Conservation (phyloP, 1,284 basidiomycete genomes). For the Chalciporus sp. region DNA sequence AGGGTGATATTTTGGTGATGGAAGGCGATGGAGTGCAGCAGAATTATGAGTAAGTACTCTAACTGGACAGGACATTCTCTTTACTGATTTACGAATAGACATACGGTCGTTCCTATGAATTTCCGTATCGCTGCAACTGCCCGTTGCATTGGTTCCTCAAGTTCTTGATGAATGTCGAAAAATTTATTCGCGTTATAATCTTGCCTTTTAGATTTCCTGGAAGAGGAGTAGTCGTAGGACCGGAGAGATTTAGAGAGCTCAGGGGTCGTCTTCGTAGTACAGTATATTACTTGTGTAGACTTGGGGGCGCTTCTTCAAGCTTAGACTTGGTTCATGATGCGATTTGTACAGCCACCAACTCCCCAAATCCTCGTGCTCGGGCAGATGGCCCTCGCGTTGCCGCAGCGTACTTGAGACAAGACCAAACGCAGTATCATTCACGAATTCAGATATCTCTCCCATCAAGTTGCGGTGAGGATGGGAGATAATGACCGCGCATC, state of each 20-base stretch:
- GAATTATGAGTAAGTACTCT: constrained; percentile 61
- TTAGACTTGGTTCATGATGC: not conserved
- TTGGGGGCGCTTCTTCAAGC: not conserved
- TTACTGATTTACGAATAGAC: constrained; percentile 34
- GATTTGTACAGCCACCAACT: not conserved
- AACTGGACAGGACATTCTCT: not conserved
- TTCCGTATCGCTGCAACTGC: constrained; percentile 59
- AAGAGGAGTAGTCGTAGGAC: not conserved
- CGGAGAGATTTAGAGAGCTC: not conserved
- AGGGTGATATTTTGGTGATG: constrained; percentile 81
- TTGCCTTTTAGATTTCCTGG: not conserved
- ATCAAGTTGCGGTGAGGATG: constrained; percentile 6
- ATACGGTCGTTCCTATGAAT: constrained; percentile 51
- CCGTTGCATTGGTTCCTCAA: constrained; percentile 41
- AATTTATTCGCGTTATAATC: not conserved
- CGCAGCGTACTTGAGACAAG: constrained; percentile 36
- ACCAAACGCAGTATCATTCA: not conserved
- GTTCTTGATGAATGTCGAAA: constrained; percentile 14
- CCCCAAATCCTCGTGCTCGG: not conserved
- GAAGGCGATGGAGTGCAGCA: constrained; percentile 66
- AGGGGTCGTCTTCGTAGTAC: not conserved
- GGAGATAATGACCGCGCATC: constrained; percentile 2
- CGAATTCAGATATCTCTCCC: not conserved
- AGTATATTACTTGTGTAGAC: not conserved
- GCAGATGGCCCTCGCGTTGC: too few species aligned